Evolutionary conservation across 441 rosid species (phyloP).

Genomic region (Raphanus hybrid): DNA sequence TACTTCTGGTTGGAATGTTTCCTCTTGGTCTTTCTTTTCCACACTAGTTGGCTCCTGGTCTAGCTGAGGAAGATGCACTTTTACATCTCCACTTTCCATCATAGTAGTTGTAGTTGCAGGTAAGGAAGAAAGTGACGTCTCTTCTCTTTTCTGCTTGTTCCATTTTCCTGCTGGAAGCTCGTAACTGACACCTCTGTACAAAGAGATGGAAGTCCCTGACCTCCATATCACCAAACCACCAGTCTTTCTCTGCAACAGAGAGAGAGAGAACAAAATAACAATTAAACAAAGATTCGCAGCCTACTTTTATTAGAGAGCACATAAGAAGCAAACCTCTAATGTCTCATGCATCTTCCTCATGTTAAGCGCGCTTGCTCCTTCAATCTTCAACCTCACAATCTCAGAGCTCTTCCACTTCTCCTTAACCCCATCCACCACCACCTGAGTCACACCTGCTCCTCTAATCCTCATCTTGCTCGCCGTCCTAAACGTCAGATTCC

Average conservation of each 20-base stretch:
- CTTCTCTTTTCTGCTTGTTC: slow-evolving; percentile 52
- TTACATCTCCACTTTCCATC: slow-evolving; percentile 29
- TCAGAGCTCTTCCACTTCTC: slow-evolving; percentile 81
- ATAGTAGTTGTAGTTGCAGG: slow-evolving; percentile 19
- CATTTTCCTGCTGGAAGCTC: slow-evolving; percentile 67
- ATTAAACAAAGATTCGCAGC: slow-evolving; percentile 2
- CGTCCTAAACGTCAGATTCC: slow-evolving; percentile 67
- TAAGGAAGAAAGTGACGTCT: slow-evolving; percentile 28
- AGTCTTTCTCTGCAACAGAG: slow-evolving; percentile 68
- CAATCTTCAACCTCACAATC: slow-evolving; percentile 84
- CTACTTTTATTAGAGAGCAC: slow-evolving; percentile 6
- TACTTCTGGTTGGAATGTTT: slow-evolving; percentile 44
- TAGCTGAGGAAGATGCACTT: slow-evolving; percentile 40
- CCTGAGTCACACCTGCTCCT: slow-evolving; percentile 77
- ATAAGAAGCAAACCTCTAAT: slow-evolving; percentile 75
- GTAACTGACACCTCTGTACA: slow-evolving; percentile 91
- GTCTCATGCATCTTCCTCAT: slow-evolving; percentile 91
- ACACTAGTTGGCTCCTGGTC: slow-evolving; percentile 41
- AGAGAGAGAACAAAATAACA: slow-evolving; percentile 7
- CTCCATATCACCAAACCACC: slow-evolving; percentile 98
- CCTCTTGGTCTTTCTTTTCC: slow-evolving; percentile 40
- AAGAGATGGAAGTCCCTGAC: slow-evolving; percentile 77
- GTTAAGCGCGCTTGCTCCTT: slow-evolving; percentile 89
- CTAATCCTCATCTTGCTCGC: slow-evolving; percentile 64
- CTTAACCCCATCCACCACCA: slow-evolving; percentile 66